Evolutionary conservation across 2,329 filamentous ascomycete genomes (phyloP).

Genomic region (Ploettnerulaceae sp.): DNA sequence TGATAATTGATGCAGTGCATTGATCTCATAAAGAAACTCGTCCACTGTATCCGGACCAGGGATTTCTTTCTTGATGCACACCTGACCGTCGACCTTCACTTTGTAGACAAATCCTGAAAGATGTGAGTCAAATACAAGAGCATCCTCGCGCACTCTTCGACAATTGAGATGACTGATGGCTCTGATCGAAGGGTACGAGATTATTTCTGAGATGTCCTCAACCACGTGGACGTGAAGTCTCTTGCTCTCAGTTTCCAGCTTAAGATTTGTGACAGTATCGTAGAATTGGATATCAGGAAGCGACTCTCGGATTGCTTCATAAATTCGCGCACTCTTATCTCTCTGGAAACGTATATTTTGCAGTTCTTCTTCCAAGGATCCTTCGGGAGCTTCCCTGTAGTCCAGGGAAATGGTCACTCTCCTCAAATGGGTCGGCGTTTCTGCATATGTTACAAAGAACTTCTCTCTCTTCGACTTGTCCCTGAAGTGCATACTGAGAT

Average conservation of each 20-base stretch:
- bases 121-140: slow-evolving; percentile 82
- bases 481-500: slow-evolving; percentile 96
- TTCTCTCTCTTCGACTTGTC: slow-evolving; percentile 92
- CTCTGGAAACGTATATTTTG: slow-evolving; percentile 74
- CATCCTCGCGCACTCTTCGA: slow-evolving; percentile 61
- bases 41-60: slow-evolving; percentile 92
- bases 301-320: slow-evolving; percentile 89
- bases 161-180: slow-evolving; percentile 71
- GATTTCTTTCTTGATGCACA: slow-evolving; percentile 96
- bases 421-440: slow-evolving; percentile 73
- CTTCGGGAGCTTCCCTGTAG: slow-evolving; percentile 73
- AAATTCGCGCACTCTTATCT: slow-evolving; percentile 89
- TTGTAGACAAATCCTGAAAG: slow-evolving; percentile 98
- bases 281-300: slow-evolving; percentile 94
- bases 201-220: slow-evolving; percentile 87
- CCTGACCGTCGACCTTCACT: slow-evolving; percentile 61
- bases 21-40: slow-evolving; percentile 96
- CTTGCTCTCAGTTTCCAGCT: slow-evolving; percentile 82
- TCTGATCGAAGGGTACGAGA: slow-evolving; percentile 71
- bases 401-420: slow-evolving; percentile 91
- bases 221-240: slow-evolving; percentile 93
- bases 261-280: slow-evolving; percentile 91
- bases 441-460: slow-evolving; percentile 93
- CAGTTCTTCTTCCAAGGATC: slow-evolving; percentile 83
- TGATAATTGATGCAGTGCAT: slow-evolving; percentile 76